These are phyloP conservation scores for Lecanicillium sp. DNA, from an alignment of 2,329 filamentous ascomycete species.

Conservation along the genomic window DNA sequence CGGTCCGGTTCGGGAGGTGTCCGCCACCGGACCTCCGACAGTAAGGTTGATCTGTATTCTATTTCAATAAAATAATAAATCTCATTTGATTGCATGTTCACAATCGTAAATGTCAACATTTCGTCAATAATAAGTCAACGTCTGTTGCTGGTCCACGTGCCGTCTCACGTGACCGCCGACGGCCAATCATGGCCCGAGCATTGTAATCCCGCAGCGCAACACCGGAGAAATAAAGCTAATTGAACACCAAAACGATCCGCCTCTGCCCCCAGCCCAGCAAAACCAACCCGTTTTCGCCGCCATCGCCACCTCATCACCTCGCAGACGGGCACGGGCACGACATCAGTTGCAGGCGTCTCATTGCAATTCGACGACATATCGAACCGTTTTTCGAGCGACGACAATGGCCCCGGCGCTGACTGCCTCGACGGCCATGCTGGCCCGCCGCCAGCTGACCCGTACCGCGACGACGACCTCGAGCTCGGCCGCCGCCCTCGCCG, in stretches of 20 bases:
- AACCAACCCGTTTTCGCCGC: constrained; percentile 9
- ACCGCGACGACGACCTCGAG: constrained; percentile 14
- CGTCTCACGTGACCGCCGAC: constrained; percentile 19
- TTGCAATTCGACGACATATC: constrained; percentile 10
- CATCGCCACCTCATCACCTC: constrained; percentile 1
- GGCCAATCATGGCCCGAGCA: constrained; percentile 31
- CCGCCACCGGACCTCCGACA: too few species aligned
- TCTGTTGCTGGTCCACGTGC: constrained; percentile 23
- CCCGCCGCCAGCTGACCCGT: constrained; percentile 30
- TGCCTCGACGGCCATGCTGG: constrained; percentile 28
- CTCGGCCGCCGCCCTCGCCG: constrained; percentile 18
- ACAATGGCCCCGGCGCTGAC: constrained; percentile 29
- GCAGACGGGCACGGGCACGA: constrained; percentile 6
- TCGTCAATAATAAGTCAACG: background rate
- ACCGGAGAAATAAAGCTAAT: constrained; percentile 16
- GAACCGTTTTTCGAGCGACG: constrained; percentile 5
- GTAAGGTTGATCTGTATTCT: too few species aligned
- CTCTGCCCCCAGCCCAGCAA: constrained; percentile 8
- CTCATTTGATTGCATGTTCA: background rate
- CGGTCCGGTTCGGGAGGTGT: too few species aligned
- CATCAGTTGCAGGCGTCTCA: constrained; percentile 9
- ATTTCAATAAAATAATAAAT: too few species aligned
- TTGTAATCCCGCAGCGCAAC: constrained; percentile 35
- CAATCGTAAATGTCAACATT: background rate
- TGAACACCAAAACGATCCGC: constrained; percentile 12